These are phyloP conservation scores for Trametes pubescens DNA, from an alignment of 1,284 basidiomycete genomes.

Conservation along the genomic window DNA sequence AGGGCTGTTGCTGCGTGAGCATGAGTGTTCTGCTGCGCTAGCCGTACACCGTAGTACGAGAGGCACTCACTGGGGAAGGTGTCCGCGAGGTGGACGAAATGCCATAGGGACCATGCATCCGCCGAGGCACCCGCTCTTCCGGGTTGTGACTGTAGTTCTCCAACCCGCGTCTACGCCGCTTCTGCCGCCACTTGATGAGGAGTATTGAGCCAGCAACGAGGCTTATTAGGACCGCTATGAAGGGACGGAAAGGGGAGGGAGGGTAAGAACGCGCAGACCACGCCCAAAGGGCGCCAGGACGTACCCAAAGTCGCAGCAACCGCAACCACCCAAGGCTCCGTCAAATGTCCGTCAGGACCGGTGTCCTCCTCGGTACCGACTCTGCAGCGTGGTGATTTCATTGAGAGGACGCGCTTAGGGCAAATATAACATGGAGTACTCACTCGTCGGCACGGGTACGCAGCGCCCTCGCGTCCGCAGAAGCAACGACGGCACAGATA, in stretches of 20 bases:
- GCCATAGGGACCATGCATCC: conserved; percentile 16
- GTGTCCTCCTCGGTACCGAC: conserved; percentile 13
- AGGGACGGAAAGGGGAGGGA: background rate
- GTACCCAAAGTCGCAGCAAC: conserved; percentile 24
- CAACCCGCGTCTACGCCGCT: conserved; percentile 8
- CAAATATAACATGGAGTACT: background rate
- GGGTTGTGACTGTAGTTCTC: conserved; percentile 3
- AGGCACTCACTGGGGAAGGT: conserved; percentile 28
- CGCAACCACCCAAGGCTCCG: conserved; percentile 25
- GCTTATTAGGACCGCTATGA: conserved; percentile 18
- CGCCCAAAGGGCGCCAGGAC: background rate
- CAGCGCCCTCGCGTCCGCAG: conserved; percentile 15
- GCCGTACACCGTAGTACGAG: background rate
- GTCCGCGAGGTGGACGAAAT: conserved; percentile 18
- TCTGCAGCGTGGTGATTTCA: background rate
- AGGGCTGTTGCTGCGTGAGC: conserved; percentile 12
- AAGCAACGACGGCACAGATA: conserved; percentile 6
- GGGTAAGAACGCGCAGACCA: background rate
- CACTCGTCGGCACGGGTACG: conserved; percentile 17
- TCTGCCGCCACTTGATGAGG: conserved; percentile 28
- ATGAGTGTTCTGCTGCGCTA: background rate
- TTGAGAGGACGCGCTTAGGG: background rate
- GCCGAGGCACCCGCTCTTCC: background rate
- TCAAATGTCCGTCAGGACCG: conserved; percentile 27
- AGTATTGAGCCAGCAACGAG: conserved; percentile 19